Conservation (phyloP, 768 basidiomycete genomes). For the Termitomyces sp. region DNA sequence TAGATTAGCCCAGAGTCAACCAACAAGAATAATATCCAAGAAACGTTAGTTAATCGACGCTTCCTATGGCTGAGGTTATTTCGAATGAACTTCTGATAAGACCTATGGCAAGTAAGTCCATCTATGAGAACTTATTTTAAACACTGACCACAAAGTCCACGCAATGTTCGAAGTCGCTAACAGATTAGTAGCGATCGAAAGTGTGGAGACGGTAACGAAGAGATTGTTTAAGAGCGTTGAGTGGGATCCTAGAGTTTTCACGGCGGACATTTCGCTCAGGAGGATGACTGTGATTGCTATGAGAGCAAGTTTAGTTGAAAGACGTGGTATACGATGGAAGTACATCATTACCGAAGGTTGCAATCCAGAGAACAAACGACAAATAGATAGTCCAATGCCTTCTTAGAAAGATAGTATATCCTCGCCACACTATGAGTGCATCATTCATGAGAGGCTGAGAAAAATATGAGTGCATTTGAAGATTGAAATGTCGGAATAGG, state of each 20-base stretch:
- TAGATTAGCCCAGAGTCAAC: neutral
- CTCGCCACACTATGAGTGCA: neutral
- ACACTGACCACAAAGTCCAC: neutral
- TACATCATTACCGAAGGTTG: neutral
- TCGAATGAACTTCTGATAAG: neutral
- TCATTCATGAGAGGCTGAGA: neutral
- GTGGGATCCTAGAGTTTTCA: neutral
- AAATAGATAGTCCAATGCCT: neutral
- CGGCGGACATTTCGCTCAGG: neutral
- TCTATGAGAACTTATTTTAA: neutral
- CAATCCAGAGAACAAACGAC: neutral
- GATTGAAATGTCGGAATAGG: neutral
- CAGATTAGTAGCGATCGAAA: neutral
- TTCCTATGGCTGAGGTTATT: neutral
- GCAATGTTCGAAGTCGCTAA: neutral
- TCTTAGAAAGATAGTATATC: neutral
- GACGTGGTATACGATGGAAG: neutral
- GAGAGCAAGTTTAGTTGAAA: neutral
- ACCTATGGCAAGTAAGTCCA: neutral
- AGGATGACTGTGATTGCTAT: neutral
- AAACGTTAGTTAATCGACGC: neutral
- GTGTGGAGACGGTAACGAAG: neutral
- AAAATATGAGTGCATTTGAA: neutral
- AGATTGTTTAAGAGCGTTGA: neutral
- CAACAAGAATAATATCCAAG: neutral